These are phyloP conservation scores for Skeletonema tropicum DNA, from an alignment of 108 stramenopile species.

Conservation along the genomic window DNA sequence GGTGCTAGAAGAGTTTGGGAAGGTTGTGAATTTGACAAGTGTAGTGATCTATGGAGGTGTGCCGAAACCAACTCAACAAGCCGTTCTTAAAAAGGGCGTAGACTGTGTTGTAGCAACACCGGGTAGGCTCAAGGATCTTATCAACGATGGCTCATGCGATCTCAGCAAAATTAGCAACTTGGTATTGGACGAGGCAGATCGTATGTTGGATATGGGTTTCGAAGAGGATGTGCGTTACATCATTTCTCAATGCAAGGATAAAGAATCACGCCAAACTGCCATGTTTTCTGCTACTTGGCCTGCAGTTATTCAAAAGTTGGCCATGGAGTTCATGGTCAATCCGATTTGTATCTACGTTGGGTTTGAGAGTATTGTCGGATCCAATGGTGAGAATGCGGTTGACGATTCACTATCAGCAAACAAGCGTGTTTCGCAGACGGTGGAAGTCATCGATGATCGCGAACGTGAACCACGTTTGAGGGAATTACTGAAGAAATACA, in stretches of 20 bases:
- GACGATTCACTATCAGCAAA: slow-evolving; percentile 95
- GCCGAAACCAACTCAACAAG: slow-evolving; percentile 88
- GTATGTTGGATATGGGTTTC: slow-evolving; percentile 70
- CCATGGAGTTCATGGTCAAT: slow-evolving; percentile 85
- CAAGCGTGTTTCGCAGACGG: slow-evolving; percentile 90
- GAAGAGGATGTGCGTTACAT: slow-evolving; percentile 83
- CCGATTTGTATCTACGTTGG: slow-evolving; percentile 90
- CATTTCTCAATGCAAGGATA: slow-evolving; percentile 64
- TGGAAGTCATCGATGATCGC: slow-evolving; percentile 94
- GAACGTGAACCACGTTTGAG: slow-evolving; percentile 83
- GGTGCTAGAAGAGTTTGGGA: slow-evolving; percentile 91
- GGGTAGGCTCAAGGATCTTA: slow-evolving; percentile 94
- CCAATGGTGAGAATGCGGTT: slow-evolving; percentile 69
- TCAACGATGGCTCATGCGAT: slow-evolving; percentile 86
- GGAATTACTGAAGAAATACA: slow-evolving; percentile 76
- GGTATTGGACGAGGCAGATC: slow-evolving; percentile 98
- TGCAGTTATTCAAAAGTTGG: slow-evolving; percentile 90
- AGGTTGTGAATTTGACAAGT: slow-evolving; percentile 72
- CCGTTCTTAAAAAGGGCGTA: slow-evolving; percentile 69
- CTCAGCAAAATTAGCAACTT: slow-evolving; percentile 78
- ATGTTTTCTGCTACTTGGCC: slow-evolving; percentile 99
- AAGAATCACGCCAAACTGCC: slow-evolving; percentile 87
- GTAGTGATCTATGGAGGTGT: slow-evolving; percentile 96
- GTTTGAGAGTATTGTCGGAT: slow-evolving; percentile 80
- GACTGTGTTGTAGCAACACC: slow-evolving; percentile 97